phyloP scores from a whole-genome alignment of 139 green algal species.

The Picocystis salinarum region DNA sequence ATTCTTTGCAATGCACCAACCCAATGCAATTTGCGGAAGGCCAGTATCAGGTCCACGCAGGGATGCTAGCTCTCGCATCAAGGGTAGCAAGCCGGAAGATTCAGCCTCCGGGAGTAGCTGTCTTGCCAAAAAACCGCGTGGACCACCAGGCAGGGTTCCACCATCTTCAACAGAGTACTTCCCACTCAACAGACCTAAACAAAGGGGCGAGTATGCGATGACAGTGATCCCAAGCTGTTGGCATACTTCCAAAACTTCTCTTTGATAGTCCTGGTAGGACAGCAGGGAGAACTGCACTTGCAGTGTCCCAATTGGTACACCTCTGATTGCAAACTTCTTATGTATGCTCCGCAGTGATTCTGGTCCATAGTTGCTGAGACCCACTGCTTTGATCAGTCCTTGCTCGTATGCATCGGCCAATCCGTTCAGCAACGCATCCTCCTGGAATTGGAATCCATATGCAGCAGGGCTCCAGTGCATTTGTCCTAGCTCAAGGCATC shows the following conservation, averaged over 20 bases:
- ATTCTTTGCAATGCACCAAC: too few relatives aligned
- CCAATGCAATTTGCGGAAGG: too few relatives aligned
- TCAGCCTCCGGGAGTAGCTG: too few relatives aligned
- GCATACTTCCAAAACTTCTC: not conserved
- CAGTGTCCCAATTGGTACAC: constrained; percentile 58
- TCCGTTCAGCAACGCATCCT: constrained; percentile 49
- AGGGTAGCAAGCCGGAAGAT: too few relatives aligned
- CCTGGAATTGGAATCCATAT: constrained; percentile 51
- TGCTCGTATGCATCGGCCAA: constrained; percentile 41
- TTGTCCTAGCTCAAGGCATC: constrained; percentile 41
- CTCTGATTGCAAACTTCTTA: too few relatives aligned
- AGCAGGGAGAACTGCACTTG: constrained; percentile 30
- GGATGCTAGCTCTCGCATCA: too few relatives aligned
- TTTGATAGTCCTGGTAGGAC: constrained; percentile 5
- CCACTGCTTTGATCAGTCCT: constrained; percentile 54
- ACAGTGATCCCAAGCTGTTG: constrained; percentile 70
- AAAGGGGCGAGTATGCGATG: constrained; percentile 83
- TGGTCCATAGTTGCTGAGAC: constrained; percentile 36
- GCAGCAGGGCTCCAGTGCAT: constrained; percentile 69
- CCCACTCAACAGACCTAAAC: constrained; percentile 61
- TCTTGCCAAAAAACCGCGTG: too few relatives aligned
- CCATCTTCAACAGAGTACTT: too few relatives aligned
- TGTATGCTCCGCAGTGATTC: constrained; percentile 35
- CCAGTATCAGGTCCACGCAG: too few relatives aligned
- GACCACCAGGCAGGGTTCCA: too few relatives aligned